Evolutionary conservation across 345 rosid species (phyloP), one percentile per base, ranked within the genome.

Genomic region (Brassica rapa): DNA sequence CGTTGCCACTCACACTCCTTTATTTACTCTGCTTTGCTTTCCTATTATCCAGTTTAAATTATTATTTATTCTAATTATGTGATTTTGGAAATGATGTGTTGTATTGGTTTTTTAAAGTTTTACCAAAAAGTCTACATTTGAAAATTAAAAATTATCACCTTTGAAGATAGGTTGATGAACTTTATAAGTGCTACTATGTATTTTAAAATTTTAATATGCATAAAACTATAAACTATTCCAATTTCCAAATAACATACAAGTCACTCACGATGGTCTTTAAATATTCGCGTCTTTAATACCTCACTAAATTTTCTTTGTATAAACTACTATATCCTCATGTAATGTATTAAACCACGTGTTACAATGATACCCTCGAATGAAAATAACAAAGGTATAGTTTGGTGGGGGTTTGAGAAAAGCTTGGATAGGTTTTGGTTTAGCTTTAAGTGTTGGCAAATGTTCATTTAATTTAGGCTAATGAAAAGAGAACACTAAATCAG

Each of bases 1-100:
- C 55, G 43, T 72, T 66, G 49, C 30, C 77, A 78, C 77, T 66
- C n/a, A 25, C 19, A 57, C 72, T 78, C 68, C 16, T 78, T 72
- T 56, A 27, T n/a, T 5, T 43, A 70, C 67, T 41, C 8, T 62
- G 62, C 30, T 53, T 64, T 8, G 2, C 10, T 35, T 35, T 35
- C 41, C 41, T 7, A 35, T 7, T 7, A 35, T 35, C 41, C 41
- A 35, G 1, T 8, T 32, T 35, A 1, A 35, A 35, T 35, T 35
- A 7, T 0, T 6, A 1, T 30, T 32, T 19, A 0, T 19, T 19
- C 9, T 55, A 2, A 16, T 11, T 16, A 32, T 41, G 68, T 61
- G 60, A 10, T 73, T 24, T 23, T 32, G 15, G 11, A 60, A 25
- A 39, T 25, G 3, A 60, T 27, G 29, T 27, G 29, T 27, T 27